Percentiles rank a stretch among this genome's conserved stretches.
Evolutionary conservation across 345 rosid species (phyloP).

Genomic region (Pseudoturritis turrita): DNA sequence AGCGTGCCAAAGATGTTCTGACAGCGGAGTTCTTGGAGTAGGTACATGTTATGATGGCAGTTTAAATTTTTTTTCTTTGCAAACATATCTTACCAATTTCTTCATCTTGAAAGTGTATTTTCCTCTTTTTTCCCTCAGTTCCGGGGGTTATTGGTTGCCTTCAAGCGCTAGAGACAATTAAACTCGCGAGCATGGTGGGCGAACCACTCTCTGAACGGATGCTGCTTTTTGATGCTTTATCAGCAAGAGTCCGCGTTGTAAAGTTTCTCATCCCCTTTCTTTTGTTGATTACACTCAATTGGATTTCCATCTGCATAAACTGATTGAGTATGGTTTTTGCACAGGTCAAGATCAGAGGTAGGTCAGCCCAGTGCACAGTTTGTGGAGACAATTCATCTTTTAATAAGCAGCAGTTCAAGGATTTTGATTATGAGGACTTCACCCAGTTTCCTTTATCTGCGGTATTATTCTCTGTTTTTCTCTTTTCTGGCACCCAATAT

Average conservation of each 20-base stretch:
- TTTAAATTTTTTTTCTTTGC: neutral
- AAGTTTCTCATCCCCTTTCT: conserved; percentile 4
- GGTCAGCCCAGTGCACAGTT: conserved; percentile 62
- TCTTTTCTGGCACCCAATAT: neutral
- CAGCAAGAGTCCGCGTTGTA: conserved; percentile 79
- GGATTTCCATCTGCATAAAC: neutral
- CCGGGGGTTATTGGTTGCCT: conserved; percentile 96
- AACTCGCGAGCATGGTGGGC: conserved; percentile 78
- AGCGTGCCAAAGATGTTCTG: conserved; percentile 87
- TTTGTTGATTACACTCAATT: neutral
- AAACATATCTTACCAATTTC: neutral
- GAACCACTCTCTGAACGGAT: conserved; percentile 84
- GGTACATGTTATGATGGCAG: conserved; percentile 37
- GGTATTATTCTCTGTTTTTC: conserved; percentile 31
- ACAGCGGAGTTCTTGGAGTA: conserved; percentile 87
- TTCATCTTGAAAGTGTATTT: neutral
- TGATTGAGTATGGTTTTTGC: neutral
- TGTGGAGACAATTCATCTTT: conserved; percentile 69
- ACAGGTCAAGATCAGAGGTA: conserved; percentile 84
- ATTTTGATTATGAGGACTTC: conserved; percentile 85
- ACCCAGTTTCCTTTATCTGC: conserved; percentile 64
- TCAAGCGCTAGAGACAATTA: conserved; percentile 92
- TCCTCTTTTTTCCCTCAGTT: conserved; percentile 38
- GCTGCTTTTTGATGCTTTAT: conserved; percentile 92
- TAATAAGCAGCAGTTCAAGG: conserved; percentile 47